phyloP scores from a whole-genome alignment of 2,329 filamentous ascomycete species.

The Chaetomium sp. region DNA sequence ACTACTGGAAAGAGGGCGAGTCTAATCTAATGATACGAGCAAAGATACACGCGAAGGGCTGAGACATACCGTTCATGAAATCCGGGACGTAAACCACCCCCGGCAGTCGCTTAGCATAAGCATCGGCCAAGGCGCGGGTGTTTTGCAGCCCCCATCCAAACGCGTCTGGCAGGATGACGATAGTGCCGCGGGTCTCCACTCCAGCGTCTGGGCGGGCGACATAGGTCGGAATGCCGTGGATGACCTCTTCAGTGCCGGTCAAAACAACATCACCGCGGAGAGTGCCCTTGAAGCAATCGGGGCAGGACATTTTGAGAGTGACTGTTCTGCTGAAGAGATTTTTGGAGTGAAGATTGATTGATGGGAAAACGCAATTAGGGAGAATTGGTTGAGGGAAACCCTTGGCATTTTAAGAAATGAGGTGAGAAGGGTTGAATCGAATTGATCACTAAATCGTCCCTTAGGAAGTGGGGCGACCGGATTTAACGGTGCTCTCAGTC shows the following conservation, averaged over 20 bases:
- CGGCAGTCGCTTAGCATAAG: conserved; percentile 39
- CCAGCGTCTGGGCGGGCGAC: conserved; percentile 32
- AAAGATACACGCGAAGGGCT: not conserved
- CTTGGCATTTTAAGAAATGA: too few relatives aligned
- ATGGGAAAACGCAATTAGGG: too few relatives aligned
- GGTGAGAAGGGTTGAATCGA: too few relatives aligned
- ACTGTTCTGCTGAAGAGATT: too few relatives aligned
- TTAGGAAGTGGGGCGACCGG: too few relatives aligned
- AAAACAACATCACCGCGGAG: conserved; percentile 33
- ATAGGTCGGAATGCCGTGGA: conserved; percentile 41
- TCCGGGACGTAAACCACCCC: conserved; percentile 45
- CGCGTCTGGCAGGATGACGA: conserved; percentile 44
- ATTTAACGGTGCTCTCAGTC: too few relatives aligned
- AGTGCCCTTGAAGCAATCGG: conserved; percentile 32
- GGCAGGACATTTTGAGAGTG: not conserved
- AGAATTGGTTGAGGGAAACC: too few relatives aligned
- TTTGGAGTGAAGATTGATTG: too few relatives aligned
- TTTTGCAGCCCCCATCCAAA: conserved; percentile 47
- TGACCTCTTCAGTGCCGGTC: conserved; percentile 32
- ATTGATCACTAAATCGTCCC: too few relatives aligned
- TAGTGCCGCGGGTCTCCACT: conserved; percentile 33
- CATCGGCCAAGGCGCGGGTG: conserved; percentile 41
- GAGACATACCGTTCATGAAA: conserved; percentile 40
- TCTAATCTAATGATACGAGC: not conserved
- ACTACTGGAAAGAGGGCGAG: not conserved